Conservation (phyloP, 1,139 yeast genomes). For the Pichia sp. region DNA sequence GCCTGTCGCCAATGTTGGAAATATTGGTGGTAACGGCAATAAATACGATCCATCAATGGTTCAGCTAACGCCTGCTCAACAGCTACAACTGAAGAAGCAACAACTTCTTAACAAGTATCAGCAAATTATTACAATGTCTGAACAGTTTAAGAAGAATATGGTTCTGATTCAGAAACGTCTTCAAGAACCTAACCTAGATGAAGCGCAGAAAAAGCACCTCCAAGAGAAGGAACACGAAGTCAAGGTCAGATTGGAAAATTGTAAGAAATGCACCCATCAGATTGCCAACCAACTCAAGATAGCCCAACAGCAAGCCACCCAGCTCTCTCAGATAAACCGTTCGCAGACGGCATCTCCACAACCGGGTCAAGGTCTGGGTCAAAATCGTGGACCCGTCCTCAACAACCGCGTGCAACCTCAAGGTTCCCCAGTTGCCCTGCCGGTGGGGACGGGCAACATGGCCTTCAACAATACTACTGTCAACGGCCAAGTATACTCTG, state of each 20-base stretch:
- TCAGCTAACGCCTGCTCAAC: slow-evolving; percentile 13
- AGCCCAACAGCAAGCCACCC: slow-evolving; percentile 19
- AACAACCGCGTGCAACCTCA: no score
- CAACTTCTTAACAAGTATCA: slow-evolving; percentile 28
- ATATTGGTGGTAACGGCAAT: not conserved
- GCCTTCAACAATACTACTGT: no score
- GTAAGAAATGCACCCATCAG: slow-evolving; percentile 25
- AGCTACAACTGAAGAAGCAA: slow-evolving; percentile 19
- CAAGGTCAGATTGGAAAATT: slow-evolving; percentile 26
- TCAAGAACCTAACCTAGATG: slow-evolving; percentile 28
- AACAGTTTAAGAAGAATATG: slow-evolving; percentile 39
- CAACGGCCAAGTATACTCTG: no score
- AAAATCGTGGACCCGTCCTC: no score
- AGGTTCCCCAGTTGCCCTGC: no score
- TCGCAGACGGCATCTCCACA: slow-evolving; percentile 5
- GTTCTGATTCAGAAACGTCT: slow-evolving; percentile 32
- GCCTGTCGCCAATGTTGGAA: no score
- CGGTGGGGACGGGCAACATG: no score
- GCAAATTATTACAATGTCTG: slow-evolving; percentile 27
- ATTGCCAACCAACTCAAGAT: slow-evolving; percentile 21
- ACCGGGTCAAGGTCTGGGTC: no score
- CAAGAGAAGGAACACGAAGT: slow-evolving; percentile 24
- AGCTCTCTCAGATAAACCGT: slow-evolving; percentile 5
- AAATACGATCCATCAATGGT: slow-evolving; percentile 3
- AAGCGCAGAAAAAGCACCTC: slow-evolving; percentile 26